Percentiles rank a stretch among this genome's conserved stretches.
These are phyloP conservation scores for Penicillium crustosum DNA, from an alignment of 2,329 filamentous ascomycete species.

Conservation along the genomic window DNA sequence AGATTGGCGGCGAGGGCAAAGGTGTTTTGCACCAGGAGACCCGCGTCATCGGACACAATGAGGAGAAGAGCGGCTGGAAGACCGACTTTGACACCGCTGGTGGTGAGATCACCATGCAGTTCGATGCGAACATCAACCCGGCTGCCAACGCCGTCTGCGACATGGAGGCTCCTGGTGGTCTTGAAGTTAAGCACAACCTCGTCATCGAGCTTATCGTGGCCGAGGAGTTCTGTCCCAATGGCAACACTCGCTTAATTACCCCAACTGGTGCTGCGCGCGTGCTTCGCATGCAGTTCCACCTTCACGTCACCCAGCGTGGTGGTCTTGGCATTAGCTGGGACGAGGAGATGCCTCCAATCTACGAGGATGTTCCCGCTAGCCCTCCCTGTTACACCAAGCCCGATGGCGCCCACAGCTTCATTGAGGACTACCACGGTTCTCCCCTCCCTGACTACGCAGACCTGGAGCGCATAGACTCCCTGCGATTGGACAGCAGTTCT, in stretches of 20 bases:
- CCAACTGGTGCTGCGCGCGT: constrained; percentile 90
- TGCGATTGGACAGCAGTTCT: constrained; percentile 35
- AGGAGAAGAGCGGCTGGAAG: constrained; percentile 89
- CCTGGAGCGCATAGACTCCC: constrained; percentile 46
- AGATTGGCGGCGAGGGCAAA: constrained; percentile 65
- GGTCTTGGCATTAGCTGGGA: constrained; percentile 96
- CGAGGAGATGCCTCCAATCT: constrained; percentile 89
- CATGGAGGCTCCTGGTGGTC: constrained; percentile 69
- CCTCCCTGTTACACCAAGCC: constrained; percentile 67
- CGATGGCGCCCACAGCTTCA: constrained; percentile 40
- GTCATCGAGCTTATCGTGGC: constrained; percentile 92
- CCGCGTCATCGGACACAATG: constrained; percentile 74
- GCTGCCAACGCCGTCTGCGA: constrained; percentile 72
- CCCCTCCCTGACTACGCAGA: constrained; percentile 48
- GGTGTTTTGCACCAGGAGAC: constrained; percentile 72
- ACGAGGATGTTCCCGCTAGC: constrained; percentile 86
- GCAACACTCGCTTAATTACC: constrained; percentile 71
- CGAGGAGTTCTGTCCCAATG: constrained; percentile 75
- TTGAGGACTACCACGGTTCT: constrained; percentile 50
- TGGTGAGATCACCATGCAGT: constrained; percentile 80
- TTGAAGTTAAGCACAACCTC: constrained; percentile 78
- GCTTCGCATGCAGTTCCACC: constrained; percentile 84
- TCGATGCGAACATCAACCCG: constrained; percentile 63
- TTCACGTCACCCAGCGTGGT: constrained; percentile 76
- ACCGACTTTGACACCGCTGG: constrained; percentile 66